phyloP scores from a whole-genome alignment of 176 grass and related monocot species.

The Canna indica region DNA sequence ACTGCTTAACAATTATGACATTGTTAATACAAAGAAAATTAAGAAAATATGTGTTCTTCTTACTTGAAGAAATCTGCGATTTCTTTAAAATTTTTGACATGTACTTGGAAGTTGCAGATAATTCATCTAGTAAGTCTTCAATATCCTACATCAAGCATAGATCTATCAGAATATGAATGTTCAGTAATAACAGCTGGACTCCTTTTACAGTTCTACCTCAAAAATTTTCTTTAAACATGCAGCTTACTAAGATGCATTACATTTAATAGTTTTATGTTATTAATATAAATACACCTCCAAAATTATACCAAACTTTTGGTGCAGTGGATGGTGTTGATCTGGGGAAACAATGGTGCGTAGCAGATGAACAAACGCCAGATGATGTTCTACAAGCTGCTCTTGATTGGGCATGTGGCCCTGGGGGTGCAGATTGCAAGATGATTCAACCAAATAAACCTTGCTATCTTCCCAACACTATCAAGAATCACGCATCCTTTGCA shows the following conservation, averaged over 20 bases:
- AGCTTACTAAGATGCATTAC: neutral
- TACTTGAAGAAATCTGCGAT: no score
- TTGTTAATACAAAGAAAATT: no score
- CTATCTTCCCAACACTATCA: slow-evolving; percentile 30
- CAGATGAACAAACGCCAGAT: slow-evolving; percentile 50
- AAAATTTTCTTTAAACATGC: neutral
- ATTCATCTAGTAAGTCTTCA: no score
- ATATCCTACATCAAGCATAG: no score
- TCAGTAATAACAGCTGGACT: no score
- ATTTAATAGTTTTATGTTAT: no score
- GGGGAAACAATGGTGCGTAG: slow-evolving; percentile 27
- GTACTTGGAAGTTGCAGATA: no score
- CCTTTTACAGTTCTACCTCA: no score
- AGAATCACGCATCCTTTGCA: slow-evolving; percentile 3
- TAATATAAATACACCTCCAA: neutral
- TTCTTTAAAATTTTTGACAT: no score
- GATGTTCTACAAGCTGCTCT: slow-evolving; percentile 20
- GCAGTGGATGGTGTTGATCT: neutral
- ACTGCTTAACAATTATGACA: no score
- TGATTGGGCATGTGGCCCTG: slow-evolving; percentile 9
- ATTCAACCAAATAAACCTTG: slow-evolving; percentile 47
- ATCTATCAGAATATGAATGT: no score
- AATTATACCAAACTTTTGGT: neutral
- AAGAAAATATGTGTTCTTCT: no score
- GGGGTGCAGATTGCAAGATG: slow-evolving; percentile 34